phyloP scores from a whole-genome alignment of 2,329 filamentous ascomycete species.

The Allantophomopsis cytisporea region DNA sequence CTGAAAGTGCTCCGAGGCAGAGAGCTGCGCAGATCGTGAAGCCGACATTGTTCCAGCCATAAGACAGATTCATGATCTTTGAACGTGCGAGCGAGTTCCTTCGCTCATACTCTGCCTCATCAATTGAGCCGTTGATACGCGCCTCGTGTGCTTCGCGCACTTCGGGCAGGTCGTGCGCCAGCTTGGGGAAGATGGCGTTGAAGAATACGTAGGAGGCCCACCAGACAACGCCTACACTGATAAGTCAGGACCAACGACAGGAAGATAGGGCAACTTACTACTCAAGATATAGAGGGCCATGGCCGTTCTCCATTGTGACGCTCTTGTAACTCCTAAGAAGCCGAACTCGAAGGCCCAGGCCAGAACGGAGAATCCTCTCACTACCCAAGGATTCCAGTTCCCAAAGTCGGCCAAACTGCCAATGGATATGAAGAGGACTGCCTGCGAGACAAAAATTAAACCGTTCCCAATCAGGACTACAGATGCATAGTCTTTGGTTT shows the following conservation, averaged over 20 bases:
- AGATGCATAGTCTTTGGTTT: constrained; percentile 13
- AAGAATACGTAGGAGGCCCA: constrained; percentile 19
- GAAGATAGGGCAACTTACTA: constrained; percentile 8
- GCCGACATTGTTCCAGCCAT: constrained; percentile 16
- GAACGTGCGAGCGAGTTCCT: constrained; percentile 15
- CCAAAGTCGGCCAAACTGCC: constrained; percentile 17
- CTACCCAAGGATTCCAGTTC: constrained; percentile 18
- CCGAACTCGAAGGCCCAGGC: constrained; percentile 18
- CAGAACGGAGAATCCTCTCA: constrained; percentile 14
- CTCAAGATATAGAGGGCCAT: constrained; percentile 18
- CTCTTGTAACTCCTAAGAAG: constrained; percentile 13
- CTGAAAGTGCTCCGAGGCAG: constrained; percentile 12
- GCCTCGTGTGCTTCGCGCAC: constrained; percentile 10
- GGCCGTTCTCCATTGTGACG: constrained; percentile 13
- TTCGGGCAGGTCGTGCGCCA: constrained; percentile 16
- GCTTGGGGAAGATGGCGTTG: constrained; percentile 18
- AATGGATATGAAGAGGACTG: constrained; percentile 13
- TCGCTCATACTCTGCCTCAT: constrained; percentile 12
- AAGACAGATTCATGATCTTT: constrained; percentile 18
- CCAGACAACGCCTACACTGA: constrained; percentile 12
- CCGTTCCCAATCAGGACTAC: constrained; percentile 16
- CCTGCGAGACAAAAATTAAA: constrained; percentile 14
- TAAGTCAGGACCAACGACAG: neutral
- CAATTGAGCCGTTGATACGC: constrained; percentile 9
- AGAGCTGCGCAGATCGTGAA: constrained; percentile 14